Conservation (phyloP, 106 monocot genomes). For the Dendrobium huoshanense region DNA sequence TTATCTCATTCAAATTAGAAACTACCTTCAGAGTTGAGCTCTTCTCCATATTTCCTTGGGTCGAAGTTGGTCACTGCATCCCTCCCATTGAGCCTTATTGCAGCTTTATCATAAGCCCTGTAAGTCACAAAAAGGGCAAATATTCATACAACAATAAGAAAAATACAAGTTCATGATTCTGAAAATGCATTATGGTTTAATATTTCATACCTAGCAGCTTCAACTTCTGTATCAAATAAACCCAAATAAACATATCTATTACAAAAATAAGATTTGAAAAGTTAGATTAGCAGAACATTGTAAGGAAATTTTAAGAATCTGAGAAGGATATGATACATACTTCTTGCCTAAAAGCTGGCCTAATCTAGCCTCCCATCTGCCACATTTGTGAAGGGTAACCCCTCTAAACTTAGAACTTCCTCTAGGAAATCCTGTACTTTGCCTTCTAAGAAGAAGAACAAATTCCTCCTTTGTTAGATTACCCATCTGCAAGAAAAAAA, state of each 20-base stretch:
- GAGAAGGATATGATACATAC: constrained; percentile 16
- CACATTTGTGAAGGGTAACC: constrained; percentile 97
- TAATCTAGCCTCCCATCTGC: constrained; percentile 96
- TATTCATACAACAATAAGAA: not conserved
- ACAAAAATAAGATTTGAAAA: not conserved
- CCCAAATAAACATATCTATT: constrained; percentile 84
- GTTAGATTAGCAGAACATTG: not conserved
- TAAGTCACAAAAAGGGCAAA: not conserved
- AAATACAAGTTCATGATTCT: not conserved
- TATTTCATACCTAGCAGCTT: constrained; percentile 52
- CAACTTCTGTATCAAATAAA: constrained; percentile 72
- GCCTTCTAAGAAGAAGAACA: constrained; percentile 83
- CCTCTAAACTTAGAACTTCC: constrained; percentile 96
- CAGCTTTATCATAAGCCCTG: constrained; percentile 54
- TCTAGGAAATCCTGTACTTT: constrained; percentile 86
- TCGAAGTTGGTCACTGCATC: constrained; percentile 59
- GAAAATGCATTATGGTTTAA: not conserved
- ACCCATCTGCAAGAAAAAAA: constrained; percentile 8
- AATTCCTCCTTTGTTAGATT: constrained; percentile 94
- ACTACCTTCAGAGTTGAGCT: constrained; percentile 21
- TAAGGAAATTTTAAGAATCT: not conserved
- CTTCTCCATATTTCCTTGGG: constrained; percentile 42
- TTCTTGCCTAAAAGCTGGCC: constrained; percentile 96
- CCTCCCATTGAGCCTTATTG: constrained; percentile 49
- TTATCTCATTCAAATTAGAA: no score